Base-by-base conservation (phyloP, 495 filamentous ascomycete species). In the Collariella sp. region DNA sequence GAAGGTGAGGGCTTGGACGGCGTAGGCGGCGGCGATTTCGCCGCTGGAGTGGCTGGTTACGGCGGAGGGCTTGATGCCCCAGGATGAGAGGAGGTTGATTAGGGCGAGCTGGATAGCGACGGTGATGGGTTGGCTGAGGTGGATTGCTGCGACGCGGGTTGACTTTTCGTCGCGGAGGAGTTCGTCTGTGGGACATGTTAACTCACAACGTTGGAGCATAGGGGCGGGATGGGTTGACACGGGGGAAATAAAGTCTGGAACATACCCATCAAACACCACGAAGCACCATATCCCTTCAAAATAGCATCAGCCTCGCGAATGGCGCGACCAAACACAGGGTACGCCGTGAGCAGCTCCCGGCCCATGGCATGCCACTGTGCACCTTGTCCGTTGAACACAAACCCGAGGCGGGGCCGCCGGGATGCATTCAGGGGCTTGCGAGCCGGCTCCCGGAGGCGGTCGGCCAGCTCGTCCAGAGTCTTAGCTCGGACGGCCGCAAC, bases 41-140 rank as follows among this genome's bases (percentile, higher is more conserved):
- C 80, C 80, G 60, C 75, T 79, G 10, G 79, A 83, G 54, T 83
- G 79, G 4, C 80, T 77, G 5, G 78, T 67, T 0, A 79, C 74
- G 31, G 67, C 65, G 9, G 57, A 42, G 0, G 78, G 77, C 0
- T 44, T 42, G 13, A 83, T 64, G 18, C 70, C 71, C 74, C 74
- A 79, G 12, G 60, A 62, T 5, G 42, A 23, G 5, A 83, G 61
- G 6, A 83, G 56, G 9, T 72, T 67, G 0, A 77, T 69, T 19
- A 83, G 52, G 5, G 70, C 70, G 10, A 77, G 53, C 54, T 77
- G 73, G 1, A 77, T 42, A 13, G 66, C 67, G 26, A 31, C 26
- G 26, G 5, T 31, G 26, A 4, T 5, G 5, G 5, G 68, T 70
- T 44, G 16, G 12, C 12, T 13, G n/a, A n/a, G n/a, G n/a, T n/a